phyloP scores from a whole-genome alignment of 306 rosid species.

The Cucurbita maxima region DNA sequence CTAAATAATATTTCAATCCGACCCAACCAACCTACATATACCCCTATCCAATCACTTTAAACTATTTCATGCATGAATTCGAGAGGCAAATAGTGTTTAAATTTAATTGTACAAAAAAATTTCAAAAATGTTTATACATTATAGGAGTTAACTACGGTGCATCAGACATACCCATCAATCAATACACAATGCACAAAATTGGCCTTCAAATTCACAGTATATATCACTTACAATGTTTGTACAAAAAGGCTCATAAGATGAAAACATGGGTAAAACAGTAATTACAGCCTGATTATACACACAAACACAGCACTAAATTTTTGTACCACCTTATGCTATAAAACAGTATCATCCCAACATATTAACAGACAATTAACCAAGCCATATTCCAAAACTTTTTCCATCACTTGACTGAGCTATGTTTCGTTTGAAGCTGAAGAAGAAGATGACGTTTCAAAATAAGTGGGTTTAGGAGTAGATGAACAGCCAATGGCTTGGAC shows the following conservation, averaged over 20 bases:
- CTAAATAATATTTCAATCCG: no score
- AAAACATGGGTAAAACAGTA: background rate
- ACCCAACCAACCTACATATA: no score
- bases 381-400: conserved; percentile 34
- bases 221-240: background rate
- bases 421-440: conserved; percentile 29
- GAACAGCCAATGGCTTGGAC: conserved; percentile 59
- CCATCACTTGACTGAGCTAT: conserved; percentile 9
- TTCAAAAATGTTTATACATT: no score
- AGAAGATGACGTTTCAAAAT: conserved; percentile 39
- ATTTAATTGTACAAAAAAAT: no score
- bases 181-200: background rate
- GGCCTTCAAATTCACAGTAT: background rate
- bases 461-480: conserved; percentile 73
- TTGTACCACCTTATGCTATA: background rate
- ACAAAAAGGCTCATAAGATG: background rate
- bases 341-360: background rate
- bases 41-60: no score
- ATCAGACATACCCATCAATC: background rate
- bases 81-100: no score
- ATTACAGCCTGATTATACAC: background rate
- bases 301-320: background rate
- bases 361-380: background rate
- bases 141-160: no score
- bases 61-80: no score